Evolutionary conservation across 345 rosid genomes (phyloP), one percentile per base, ranked within the genome.

Genomic region (Rhodamnia argentea): DNA sequence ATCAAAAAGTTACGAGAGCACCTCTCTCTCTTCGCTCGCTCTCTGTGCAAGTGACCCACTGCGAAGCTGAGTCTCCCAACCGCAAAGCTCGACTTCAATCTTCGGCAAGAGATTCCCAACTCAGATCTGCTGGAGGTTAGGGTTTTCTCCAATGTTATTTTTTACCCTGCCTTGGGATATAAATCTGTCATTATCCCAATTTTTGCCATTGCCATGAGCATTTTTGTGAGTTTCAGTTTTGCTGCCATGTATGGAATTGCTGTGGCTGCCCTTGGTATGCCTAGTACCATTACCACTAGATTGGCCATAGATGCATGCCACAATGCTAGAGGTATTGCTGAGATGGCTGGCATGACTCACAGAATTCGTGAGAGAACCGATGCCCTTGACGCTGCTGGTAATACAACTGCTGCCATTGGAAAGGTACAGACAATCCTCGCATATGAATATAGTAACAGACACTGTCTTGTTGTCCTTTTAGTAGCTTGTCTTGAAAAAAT

Each of bases 241-340:
- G 89, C 89, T 24, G 91, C 90, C 57, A 89, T 89, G 87, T 89
- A 91, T 78, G 90, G 91, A 76, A 88, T 91, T 89, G 89, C 87
- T 16, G 87, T 89, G 76, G 92, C 87, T 83, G 89, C 91, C 82
- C 91, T 91, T 59, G 91, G 90, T 81, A 91, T 91, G 92, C 82
- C 89, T 23, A 89, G 89, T 87, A 91, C 92, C 27, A 88, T 87
- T 58, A 91, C 92, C 55, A 89, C 92, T 85, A 89, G 91, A 64
- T 85, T 88, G 85, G 91, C 93, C 51, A 90, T 91, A 75, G 91
- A 90, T 87, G 91, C 90, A 47, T 88, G 90, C 78, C 89, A 91
- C 85, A 91, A 91, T 62, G 90, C 91, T 86, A 89, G 90, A 8
- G 91, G 89, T 62, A 89, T 91, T 88, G 90, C 91, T 62, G 89